Conservation (phyloP, 805 yeast genomes). For the Candida schatavii region DNA sequence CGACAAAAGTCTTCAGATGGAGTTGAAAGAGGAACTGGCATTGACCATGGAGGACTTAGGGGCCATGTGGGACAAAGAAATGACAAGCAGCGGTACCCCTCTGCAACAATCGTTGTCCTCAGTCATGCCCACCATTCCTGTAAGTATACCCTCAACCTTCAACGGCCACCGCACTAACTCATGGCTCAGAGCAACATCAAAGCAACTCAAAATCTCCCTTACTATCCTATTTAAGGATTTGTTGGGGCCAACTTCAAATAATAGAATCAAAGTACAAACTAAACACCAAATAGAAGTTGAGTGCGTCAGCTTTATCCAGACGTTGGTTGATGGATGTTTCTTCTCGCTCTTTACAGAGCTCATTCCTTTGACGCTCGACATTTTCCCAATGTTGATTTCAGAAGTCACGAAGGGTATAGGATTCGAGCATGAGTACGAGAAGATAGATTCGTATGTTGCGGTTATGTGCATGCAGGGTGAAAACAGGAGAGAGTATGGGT, state of each 20-base stretch:
- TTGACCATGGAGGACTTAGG: slow-evolving; percentile 10
- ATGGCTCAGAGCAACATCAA: slow-evolving; percentile 40
- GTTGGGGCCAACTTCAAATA: slow-evolving; percentile 16
- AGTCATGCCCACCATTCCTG: slow-evolving; percentile 2
- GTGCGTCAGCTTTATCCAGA: slow-evolving; percentile 20
- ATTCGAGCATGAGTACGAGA: slow-evolving; percentile 6
- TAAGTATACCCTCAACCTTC: slow-evolving; percentile 1
- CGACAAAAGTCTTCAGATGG: slow-evolving; percentile 18
- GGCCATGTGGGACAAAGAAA: slow-evolving; percentile 11
- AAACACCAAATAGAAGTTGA: slow-evolving; percentile 22
- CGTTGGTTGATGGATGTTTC: slow-evolving; percentile 24
- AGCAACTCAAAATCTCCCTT: slow-evolving; percentile 34
- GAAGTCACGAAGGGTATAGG: slow-evolving; percentile 3
- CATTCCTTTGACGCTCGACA: slow-evolving; percentile 28
- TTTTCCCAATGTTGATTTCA: slow-evolving; percentile 21
- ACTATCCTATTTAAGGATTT: slow-evolving; percentile 28
- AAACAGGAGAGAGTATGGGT: slow-evolving; percentile 5
- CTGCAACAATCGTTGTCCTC: background rate
- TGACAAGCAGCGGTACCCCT: background rate
- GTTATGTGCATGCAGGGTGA: slow-evolving; percentile 6
- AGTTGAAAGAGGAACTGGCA: slow-evolving; percentile 4
- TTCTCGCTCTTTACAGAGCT: slow-evolving; percentile 30
- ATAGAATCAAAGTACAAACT: slow-evolving; percentile 18
- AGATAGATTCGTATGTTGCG: slow-evolving; percentile 7
- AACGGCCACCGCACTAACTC: slow-evolving; percentile 18